Conservation (phyloP, 108 stramenopile genomes). For the Stephanodiscus triporus region DNA sequence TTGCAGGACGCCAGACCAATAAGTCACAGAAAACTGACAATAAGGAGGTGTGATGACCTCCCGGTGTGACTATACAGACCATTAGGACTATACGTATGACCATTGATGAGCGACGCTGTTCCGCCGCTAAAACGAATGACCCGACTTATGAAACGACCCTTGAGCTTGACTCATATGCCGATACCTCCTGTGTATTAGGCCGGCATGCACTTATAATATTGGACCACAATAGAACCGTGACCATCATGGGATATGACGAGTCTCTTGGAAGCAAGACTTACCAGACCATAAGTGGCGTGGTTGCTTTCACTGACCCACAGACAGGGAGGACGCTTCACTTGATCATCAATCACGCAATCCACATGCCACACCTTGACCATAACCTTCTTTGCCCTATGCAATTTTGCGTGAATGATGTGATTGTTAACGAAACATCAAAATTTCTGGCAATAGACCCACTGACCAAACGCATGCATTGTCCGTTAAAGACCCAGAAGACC, state of each 20-base stretch:
- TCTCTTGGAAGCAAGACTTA: background rate
- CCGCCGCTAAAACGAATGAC: background rate
- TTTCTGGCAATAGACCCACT: slow-evolving; percentile 12
- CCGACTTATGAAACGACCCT: slow-evolving; percentile 14
- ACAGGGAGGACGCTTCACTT: slow-evolving; percentile 3
- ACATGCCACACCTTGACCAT: slow-evolving; percentile 24
- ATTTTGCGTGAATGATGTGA: slow-evolving; percentile 20
- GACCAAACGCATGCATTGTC: slow-evolving; percentile 14
- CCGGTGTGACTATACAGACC: too few species aligned
- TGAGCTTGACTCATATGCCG: slow-evolving; percentile 32
- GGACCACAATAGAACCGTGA: slow-evolving; percentile 4
- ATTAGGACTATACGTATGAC: too few species aligned
- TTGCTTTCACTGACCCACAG: background rate
- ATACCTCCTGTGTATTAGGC: slow-evolving; percentile 24
- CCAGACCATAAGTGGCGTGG: background rate
- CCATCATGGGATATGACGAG: slow-evolving; percentile 3
- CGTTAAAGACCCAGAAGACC: background rate
- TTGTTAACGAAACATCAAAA: slow-evolving; percentile 20
- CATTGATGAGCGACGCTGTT: too few species aligned
- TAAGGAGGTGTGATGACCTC: too few species aligned
- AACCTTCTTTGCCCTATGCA: slow-evolving; percentile 38
- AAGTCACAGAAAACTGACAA: too few species aligned
- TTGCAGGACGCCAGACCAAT: too few species aligned
- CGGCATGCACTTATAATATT: slow-evolving; percentile 1
- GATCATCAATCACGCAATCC: slow-evolving; percentile 19